A percentile compares a stretch with the other conserved stretches of the same genome.
Conservation (phyloP, 108 stramenopile species). For the Pseudonitzschia delicatissima region DNA sequence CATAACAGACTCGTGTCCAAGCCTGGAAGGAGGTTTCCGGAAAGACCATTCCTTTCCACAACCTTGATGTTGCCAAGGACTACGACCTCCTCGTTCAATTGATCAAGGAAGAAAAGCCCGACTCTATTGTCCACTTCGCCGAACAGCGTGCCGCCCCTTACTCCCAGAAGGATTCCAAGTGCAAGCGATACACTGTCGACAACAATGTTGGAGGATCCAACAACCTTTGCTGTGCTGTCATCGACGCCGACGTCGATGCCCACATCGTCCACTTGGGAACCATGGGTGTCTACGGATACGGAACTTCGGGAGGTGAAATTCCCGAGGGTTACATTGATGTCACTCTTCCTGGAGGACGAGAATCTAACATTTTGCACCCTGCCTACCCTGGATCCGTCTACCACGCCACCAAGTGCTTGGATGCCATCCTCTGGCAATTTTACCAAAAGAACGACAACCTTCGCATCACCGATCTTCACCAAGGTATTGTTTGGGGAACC, state of each 20-base stretch:
- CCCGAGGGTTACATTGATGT: conserved; percentile 99
- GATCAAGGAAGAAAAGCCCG: conserved; percentile 91
- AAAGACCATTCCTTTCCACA: conserved; percentile 88
- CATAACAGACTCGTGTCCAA: conserved; percentile 69
- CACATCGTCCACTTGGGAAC: conserved; percentile 98
- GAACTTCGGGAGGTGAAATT: conserved; percentile 96
- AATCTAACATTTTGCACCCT: conserved; percentile 94
- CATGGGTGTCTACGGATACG: conserved; percentile 99
- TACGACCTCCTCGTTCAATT: conserved; percentile 92
- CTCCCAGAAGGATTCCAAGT: conserved; percentile 91
- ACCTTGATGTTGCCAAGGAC: conserved; percentile 93
- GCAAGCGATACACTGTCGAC: conserved; percentile 97
- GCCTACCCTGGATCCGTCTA: conserved; percentile 97
- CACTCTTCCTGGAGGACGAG: conserved; percentile 87
- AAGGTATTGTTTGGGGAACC: conserved; percentile 99
- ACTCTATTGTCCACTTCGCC: conserved; percentile 96
- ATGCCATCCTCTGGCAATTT: conserved; percentile 96
- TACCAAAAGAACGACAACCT: conserved; percentile 98
- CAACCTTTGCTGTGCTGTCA: conserved; percentile 95
- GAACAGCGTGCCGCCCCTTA: conserved; percentile 99
- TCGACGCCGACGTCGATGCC: conserved; percentile 91
- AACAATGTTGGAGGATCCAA: conserved; percentile 96
- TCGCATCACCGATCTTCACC: conserved; percentile 95
- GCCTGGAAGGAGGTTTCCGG: conserved; percentile 96
- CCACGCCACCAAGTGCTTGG: conserved; percentile 96